Base-by-base conservation (phyloP, 352 stramenopile species). In the Globisporangium viniferum region DNA sequence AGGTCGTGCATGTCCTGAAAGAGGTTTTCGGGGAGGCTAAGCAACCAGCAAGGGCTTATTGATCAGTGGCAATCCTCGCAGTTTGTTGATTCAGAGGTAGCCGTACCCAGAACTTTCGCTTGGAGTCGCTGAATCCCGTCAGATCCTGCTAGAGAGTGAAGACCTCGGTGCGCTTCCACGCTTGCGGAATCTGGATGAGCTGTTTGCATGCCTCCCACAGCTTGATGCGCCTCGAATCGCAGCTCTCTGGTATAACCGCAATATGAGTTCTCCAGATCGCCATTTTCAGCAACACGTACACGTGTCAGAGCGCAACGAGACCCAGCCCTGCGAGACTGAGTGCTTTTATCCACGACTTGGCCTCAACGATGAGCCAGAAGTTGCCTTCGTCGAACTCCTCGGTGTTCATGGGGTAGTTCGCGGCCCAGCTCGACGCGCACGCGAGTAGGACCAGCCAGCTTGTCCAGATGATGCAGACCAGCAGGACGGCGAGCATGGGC, bases 321-420 rank as follows among this genome's bases (percentile, higher is more conserved):
- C 36, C 22, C 0, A 83, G 57, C 12, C 63, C 59, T 1, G 69
- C 15, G 0, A 73, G 51, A 2, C 64, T 75, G 1, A 79, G 27
- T 5, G 9, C 33, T 39, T 68, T 63, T 5, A 74, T 55, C 33
- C 53, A 39, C 24, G 49, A 20, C 9, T 76, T 60, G 5, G 59
- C 29, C 36, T 73, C 66, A 5, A 67, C 35, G 39, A 82, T 73
- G 31, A 76, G 72, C 81, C 77, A 89, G 39, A 86, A 89, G 2
- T 81, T 62, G 2, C 79, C 79, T 41, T 86, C 60, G 51, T 88
- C 79, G 33, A 86, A 80, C 24, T 73, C 63, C 4, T 22, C 46
- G 0, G 79, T 88, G 64, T 81, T 62, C 79, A 88, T 86, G 35
- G 88, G 59, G 41, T 78, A 81, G 54, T 87, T 87, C 3, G 73